phyloP scores from a whole-genome alignment of 2,329 filamentous ascomycete genomes.

The Xylariaceae sp. region DNA sequence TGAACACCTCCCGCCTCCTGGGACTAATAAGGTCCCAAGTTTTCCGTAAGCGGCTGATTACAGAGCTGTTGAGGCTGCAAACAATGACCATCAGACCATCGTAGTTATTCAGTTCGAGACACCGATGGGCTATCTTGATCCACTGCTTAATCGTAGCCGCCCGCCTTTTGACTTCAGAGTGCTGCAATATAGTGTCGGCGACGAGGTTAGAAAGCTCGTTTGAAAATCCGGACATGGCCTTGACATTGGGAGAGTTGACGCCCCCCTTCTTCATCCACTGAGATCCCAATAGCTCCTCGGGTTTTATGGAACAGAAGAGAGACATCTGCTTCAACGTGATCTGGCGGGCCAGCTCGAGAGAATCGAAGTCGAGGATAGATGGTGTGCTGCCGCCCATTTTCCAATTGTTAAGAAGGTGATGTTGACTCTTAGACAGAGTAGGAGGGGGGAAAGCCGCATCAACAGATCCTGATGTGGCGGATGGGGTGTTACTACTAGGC shows the following conservation, averaged over 20 bases:
- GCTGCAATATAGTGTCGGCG: constrained; percentile 81
- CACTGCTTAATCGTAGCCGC: constrained; percentile 92
- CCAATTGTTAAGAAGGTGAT: constrained; percentile 66
- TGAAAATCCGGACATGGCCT: constrained; percentile 87
- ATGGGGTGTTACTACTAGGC: constrained; percentile 71
- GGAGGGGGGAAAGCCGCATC: constrained; percentile 68
- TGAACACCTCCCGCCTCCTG: constrained; percentile 76
- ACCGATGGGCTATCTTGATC: constrained; percentile 89
- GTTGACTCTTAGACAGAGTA: constrained; percentile 69
- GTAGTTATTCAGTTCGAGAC: constrained; percentile 88
- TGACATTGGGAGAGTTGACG: constrained; percentile 77
- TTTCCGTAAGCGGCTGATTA: constrained; percentile 77
- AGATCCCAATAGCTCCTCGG: constrained; percentile 83
- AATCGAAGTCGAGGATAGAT: constrained; percentile 83
- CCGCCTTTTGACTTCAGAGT: constrained; percentile 88
- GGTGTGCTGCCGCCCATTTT: constrained; percentile 65
- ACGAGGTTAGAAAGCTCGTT: constrained; percentile 91
- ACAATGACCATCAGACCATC: constrained; percentile 96
- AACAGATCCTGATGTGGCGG: constrained; percentile 62
- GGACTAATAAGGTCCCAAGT: constrained; percentile 87
- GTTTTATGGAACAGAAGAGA: constrained; percentile 86
- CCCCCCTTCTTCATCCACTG: constrained; percentile 91
- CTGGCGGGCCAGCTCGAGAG: constrained; percentile 84
- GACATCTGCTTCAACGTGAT: constrained; percentile 87
- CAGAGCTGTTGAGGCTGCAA: constrained; percentile 87